Evolutionary conservation across 2,329 filamentous ascomycete species (phyloP), one percentile per base, ranked within the genome.

Genomic region (Neoarthrinium moseri): DNA sequence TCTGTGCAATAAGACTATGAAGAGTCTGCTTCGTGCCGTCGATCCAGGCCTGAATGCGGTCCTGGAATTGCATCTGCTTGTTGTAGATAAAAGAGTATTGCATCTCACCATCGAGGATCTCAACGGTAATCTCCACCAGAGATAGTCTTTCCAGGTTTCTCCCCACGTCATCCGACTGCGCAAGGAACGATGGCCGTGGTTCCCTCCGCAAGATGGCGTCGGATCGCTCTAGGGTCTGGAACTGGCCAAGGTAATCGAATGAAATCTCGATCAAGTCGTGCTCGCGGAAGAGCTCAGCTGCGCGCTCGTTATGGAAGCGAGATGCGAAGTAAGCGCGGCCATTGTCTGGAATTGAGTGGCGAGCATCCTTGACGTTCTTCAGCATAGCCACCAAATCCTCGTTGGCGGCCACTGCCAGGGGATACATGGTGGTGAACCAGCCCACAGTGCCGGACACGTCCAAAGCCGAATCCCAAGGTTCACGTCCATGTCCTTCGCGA

Each of bases 341-440:
- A 21, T 46, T 46, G 35, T 40, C 40, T 5, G 43, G 43, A 4
- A 46, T 38, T 36, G 39, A 40, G 35, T 46, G 39, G 36, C 43
- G 43, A 3, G 27, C 24, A 23, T 46, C 43, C n/a, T 40, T 36
- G 6, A 29, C 36, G n/a, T 36, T 35, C 15, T 29, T 24, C 6
- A 46, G 43, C 1, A 46, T 36, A 15, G 43, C 35, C 7, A 46
- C 30, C n/a, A 35, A 40, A 29, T 46, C 43, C 12, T 46, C 43
- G 37, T 46, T 23, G 18, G 42, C 32, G 2, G 43, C 15, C 2
- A 46, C 26, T 8, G 41, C 30, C 3, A 71, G 23, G 0, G 71
- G 71, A 10, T 56, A 62, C 13, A 73, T 58, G 0, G 68, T 68
- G 2, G 71, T 73, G 45, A 74, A 74, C 71, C 71, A 74, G 4